These are phyloP conservation scores for Mariannaea sp. DNA, from an alignment of 2,329 filamentous ascomycete genomes.

Conservation along the genomic window DNA sequence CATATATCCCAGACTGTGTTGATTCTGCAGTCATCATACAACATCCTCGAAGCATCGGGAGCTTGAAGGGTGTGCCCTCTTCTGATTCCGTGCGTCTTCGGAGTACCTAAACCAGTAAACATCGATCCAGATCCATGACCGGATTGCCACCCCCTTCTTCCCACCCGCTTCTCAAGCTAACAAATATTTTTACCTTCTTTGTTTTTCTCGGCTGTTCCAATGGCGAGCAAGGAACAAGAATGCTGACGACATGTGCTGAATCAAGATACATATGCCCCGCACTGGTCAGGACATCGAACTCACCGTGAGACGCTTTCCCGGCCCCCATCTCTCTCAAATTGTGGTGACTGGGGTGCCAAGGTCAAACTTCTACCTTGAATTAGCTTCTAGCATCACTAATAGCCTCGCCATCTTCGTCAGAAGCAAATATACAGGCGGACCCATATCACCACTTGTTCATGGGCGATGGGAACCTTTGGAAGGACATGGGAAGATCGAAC, in stretches of 20 bases:
- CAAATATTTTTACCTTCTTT: not conserved
- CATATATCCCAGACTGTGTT: conserved; percentile 9
- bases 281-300: conserved; percentile 9
- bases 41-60: not conserved
- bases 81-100: conserved; percentile 14
- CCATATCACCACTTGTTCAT: not conserved
- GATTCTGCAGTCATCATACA: conserved; percentile 18
- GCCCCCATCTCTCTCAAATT: not conserved
- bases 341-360: not conserved
- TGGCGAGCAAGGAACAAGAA: too few relatives aligned
- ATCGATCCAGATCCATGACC: too few relatives aligned
- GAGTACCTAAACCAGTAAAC: conserved; percentile 2
- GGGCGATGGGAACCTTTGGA: not conserved
- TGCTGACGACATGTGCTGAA: not conserved
- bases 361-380: too few relatives aligned
- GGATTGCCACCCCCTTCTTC: too few relatives aligned
- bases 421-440: not conserved
- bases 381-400: not conserved
- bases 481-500: not conserved
- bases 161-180: too few relatives aligned
- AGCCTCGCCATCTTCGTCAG: not conserved
- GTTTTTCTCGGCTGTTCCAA: not conserved
- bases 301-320: conserved; percentile 6
- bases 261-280: not conserved
- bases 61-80: conserved; percentile 13